Percentiles rank a stretch among this genome's conserved stretches.
These are phyloP conservation scores for Ilyonectria robusta DNA, from an alignment of 2,329 filamentous ascomycete species.

Conservation along the genomic window DNA sequence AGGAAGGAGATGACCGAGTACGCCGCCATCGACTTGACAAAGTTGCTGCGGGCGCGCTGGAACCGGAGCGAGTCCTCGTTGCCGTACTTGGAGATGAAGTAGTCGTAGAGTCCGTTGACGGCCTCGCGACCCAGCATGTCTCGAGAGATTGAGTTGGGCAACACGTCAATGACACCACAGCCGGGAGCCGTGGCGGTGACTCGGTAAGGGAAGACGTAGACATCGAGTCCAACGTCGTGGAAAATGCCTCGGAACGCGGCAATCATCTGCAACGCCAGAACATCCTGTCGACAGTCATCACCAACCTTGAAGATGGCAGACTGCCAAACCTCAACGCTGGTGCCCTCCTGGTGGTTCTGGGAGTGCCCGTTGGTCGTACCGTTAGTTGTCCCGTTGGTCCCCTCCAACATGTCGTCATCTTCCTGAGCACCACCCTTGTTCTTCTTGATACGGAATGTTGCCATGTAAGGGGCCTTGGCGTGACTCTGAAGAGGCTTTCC, in stretches of 20 bases:
- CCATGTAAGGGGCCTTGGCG: slow-evolving; percentile 99
- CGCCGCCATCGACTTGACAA: slow-evolving; percentile 99
- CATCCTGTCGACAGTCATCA: slow-evolving; percentile 97
- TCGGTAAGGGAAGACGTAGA: slow-evolving; percentile 96
- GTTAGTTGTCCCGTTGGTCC: slow-evolving; percentile 51
- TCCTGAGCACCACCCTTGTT: slow-evolving; percentile 70
- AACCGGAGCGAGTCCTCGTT: slow-evolving; percentile 95
- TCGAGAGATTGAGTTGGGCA: slow-evolving; percentile 97
- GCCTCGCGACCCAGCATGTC: slow-evolving; percentile 99
- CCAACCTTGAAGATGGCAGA: slow-evolving; percentile 99
- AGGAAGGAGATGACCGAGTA: slow-evolving; percentile 98
- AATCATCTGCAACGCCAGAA: slow-evolving; percentile 97
- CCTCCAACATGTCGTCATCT: slow-evolving; percentile 63
- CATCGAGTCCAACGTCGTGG: slow-evolving; percentile 92
- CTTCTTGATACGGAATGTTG: slow-evolving; percentile 96
- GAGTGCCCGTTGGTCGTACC: slow-evolving; percentile 53
- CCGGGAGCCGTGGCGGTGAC: slow-evolving; percentile 97
- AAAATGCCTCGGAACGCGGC: slow-evolving; percentile 98
- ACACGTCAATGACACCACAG: slow-evolving; percentile 97
- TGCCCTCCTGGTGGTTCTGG: slow-evolving; percentile 58
- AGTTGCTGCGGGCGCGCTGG: slow-evolving; percentile 95
- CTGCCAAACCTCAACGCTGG: slow-evolving; percentile 95
- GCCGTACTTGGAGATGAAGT: slow-evolving; percentile 97
- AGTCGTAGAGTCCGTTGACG: slow-evolving; percentile 98
- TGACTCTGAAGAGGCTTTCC: slow-evolving; percentile 98